phyloP scores from a whole-genome alignment of 176 grass and related monocot species.

The Paspalum vaginatum region DNA sequence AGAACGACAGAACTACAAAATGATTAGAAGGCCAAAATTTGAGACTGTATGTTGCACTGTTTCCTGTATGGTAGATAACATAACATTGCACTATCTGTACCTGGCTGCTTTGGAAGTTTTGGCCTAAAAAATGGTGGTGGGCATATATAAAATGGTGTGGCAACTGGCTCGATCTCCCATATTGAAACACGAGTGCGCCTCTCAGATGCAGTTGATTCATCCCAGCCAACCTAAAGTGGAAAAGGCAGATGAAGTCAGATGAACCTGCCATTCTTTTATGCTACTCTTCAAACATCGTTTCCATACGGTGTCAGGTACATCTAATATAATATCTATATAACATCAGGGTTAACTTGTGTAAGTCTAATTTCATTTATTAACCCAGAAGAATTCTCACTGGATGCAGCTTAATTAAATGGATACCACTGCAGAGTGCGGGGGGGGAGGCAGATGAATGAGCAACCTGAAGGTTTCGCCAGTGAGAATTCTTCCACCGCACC shows the following conservation, averaged over 20 bases:
- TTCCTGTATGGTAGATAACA: constrained; percentile 7
- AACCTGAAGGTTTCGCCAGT: constrained; percentile 99
- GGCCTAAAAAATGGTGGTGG: constrained; percentile 89
- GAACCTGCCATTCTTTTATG: not conserved
- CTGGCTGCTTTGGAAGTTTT: constrained; percentile 81
- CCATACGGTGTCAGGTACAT: not conserved
- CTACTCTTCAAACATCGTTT: constrained; percentile 21
- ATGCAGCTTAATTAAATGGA: constrained; percentile 14
- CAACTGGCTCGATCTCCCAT: constrained; percentile 99
- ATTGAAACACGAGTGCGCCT: constrained; percentile 89
- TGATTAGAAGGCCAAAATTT: not conserved
- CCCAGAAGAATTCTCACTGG: not conserved
- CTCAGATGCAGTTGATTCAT: constrained; percentile 92
- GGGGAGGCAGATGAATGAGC: not conserved
- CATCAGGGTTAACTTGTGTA: not conserved
- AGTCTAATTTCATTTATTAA: constrained; percentile 16
- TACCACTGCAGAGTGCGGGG: not conserved
- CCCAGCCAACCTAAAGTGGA: constrained; percentile 91
- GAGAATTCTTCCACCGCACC: constrained; percentile 90
- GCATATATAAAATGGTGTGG: constrained; percentile 98
- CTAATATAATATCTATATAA: constrained; percentile 16
- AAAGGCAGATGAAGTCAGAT: constrained; percentile 40
- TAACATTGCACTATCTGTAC: constrained; percentile 42
- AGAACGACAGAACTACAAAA: not conserved
- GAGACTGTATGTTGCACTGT: constrained; percentile 1